These are phyloP conservation scores for Camellia japonica DNA, from an alignment of 148 eudicot species.

Conservation along the genomic window DNA sequence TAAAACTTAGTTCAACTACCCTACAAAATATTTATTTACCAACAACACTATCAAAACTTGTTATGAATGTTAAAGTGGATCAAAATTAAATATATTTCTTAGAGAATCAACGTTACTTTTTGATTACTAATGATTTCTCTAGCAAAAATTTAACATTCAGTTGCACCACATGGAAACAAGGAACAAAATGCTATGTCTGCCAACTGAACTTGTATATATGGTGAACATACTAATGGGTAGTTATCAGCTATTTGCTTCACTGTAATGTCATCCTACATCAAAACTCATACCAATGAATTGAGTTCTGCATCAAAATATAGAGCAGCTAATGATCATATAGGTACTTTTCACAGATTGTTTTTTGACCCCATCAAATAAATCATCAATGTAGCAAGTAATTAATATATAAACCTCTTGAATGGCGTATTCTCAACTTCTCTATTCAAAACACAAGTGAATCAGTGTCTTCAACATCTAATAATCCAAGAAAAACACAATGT, in stretches of 20 bases:
- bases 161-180: background rate
- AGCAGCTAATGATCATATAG: background rate
- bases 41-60: background rate
- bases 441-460: slow-evolving; percentile 10
- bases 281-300: background rate
- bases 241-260: background rate
- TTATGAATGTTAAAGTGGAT: background rate
- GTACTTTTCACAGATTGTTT: background rate
- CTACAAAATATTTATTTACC: background rate
- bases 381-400: background rate
- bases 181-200: background rate
- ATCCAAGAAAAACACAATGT: background rate
- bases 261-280: slow-evolving; percentile 10
- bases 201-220: background rate
- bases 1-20: background rate
- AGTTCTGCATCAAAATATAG: background rate
- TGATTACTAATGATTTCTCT: background rate
- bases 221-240: background rate
- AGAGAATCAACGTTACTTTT: background rate
- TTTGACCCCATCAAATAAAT: background rate
- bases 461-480: slow-evolving; percentile 4
- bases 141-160: too few species aligned
- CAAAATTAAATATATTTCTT: background rate
- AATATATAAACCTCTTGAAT: background rate
- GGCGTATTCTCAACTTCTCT: slow-evolving; percentile 4